Base-by-base conservation (phyloP, 768 basidiomycete species). In the Hebeloma cylindrosporum region DNA sequence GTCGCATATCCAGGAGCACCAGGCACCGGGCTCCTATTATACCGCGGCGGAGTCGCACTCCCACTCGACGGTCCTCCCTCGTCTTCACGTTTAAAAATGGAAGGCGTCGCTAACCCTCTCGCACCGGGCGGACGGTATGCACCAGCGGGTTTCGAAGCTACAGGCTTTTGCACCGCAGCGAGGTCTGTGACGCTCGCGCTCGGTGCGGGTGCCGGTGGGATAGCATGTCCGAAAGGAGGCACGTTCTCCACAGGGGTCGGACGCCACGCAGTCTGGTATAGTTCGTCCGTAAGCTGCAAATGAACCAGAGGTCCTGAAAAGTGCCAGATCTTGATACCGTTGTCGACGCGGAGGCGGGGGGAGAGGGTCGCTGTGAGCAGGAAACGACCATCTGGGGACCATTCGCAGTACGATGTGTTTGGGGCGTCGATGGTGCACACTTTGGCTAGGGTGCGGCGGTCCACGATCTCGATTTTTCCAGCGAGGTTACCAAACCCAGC, bases 401-500 rank as follows among this genome's bases (percentile, higher is more conserved):
- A 99, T 60, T 93, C 90, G 64, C 94, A 97, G 59, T 85, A 75
- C 0, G 91, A 93, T 0, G 95, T 92, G 62, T 97, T 97, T 1
- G 93, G 85, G 0, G 94, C 95, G 45, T 92, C 88, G 56, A 92
- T 88, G 30, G 83, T 81, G 42, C 87, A 78, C 32, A 75, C 68
- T 62, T 93, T 94, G 50, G 73, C 79, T 25, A 96, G 75, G 14
- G 84, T 82, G 41, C 90, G 86, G 14, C 94, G 83, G 65, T 98
- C 96, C 67, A 86, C 85, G 53, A 99, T 71, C 58, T 96, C 90
- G 48, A 94, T 83, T 64, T 93, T 91, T 14, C 96, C 96, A 0
- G 93, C 90, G 34, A 99, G 76, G 62, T 98, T 99, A 20, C 96
- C 95, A 65, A 98, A 99, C 5, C 96, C 96, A 1, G 92, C 96